Evolutionary conservation across 164 flowering plant genomes (phyloP).

Genomic region (Santalum album): DNA sequence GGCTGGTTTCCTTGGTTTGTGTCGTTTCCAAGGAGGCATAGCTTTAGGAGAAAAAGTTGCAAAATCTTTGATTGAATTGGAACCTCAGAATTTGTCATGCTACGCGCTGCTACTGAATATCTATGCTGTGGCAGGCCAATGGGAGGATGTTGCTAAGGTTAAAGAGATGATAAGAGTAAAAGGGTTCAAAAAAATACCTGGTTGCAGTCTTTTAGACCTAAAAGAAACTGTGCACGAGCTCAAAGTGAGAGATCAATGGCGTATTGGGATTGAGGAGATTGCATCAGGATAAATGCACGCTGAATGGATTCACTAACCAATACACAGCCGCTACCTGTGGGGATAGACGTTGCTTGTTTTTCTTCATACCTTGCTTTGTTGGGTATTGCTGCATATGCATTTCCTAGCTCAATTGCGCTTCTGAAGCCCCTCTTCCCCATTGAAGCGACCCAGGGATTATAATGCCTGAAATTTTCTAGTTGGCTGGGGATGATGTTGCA

Average conservation of each 20-base stretch:
- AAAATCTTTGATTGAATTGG: slow-evolving; percentile 36
- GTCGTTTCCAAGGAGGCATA: slow-evolving; percentile 44
- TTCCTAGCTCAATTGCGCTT: too few species aligned
- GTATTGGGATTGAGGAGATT: slow-evolving; percentile 17
- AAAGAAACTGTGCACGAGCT: slow-evolving; percentile 45
- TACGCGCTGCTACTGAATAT: slow-evolving; percentile 45
- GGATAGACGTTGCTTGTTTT: too few species aligned
- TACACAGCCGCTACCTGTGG: not conserved
- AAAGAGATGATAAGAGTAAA: slow-evolving; percentile 33
- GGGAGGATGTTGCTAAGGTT: slow-evolving; percentile 57
- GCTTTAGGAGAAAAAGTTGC: slow-evolving; percentile 49
- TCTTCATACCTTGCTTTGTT: too few species aligned
- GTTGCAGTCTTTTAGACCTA: slow-evolving; percentile 52
- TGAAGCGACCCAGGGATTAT: too few species aligned
- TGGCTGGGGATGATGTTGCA: too few species aligned
- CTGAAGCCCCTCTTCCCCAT: too few species aligned
- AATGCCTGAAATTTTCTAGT: too few species aligned
- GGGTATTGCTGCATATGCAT: too few species aligned
- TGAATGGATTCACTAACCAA: too few species aligned
- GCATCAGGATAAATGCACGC: too few species aligned
- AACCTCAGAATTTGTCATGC: slow-evolving; percentile 36
- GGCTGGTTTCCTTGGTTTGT: slow-evolving; percentile 43
- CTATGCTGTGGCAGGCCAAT: slow-evolving; percentile 51
- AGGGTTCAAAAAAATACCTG: slow-evolving; percentile 25
- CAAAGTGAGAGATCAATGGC: slow-evolving; percentile 19